Conservation (phyloP, 2,329 filamentous ascomycete genomes). For the Penicillium sp. region DNA sequence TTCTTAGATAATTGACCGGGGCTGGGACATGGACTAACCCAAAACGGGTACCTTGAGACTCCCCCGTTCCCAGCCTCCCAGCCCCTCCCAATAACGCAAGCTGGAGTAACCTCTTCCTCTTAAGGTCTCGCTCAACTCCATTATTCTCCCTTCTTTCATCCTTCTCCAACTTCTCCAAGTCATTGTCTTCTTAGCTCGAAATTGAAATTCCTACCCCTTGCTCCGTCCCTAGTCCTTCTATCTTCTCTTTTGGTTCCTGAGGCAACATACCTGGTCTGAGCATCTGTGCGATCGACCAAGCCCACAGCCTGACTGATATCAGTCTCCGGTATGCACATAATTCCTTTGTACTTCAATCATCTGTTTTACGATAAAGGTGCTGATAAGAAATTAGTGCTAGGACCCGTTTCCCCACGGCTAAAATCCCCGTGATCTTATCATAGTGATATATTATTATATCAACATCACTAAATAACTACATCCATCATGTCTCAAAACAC, state of each 20-base stretch:
- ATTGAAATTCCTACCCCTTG: not conserved
- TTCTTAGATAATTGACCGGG: slow-evolving; percentile 19
- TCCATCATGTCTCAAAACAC: slow-evolving; percentile 35
- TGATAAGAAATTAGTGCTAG: slow-evolving; percentile 24
- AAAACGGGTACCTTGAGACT: slow-evolving; percentile 14
- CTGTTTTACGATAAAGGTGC: slow-evolving; percentile 7
- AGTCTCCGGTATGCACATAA: slow-evolving; percentile 29
- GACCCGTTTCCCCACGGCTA: slow-evolving; percentile 20
- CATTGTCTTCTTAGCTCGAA: slow-evolving; percentile 4
- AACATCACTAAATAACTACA: not conserved
- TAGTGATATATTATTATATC: slow-evolving; percentile 1
- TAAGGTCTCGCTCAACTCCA: slow-evolving; percentile 21
- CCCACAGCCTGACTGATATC: not conserved
- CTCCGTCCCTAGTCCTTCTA: not conserved
- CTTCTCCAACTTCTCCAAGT: not conserved
- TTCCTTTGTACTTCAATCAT: slow-evolving; percentile 12
- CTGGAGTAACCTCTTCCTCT: slow-evolving; percentile 20
- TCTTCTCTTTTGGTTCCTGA: slow-evolving; percentile 4
- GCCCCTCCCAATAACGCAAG: slow-evolving; percentile 17
- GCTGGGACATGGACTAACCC: slow-evolving; percentile 19
- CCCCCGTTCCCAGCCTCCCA: slow-evolving; percentile 29
- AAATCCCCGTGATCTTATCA: slow-evolving; percentile 11
- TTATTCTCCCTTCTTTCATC: slow-evolving; percentile 15
- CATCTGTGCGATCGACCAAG: slow-evolving; percentile 7
- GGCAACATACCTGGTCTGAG: slow-evolving; percentile 6